Evolutionary conservation across 2,329 filamentous ascomycete species (phyloP), one percentile per base, ranked within the genome.

Genomic region (Penicillium paneum): DNA sequence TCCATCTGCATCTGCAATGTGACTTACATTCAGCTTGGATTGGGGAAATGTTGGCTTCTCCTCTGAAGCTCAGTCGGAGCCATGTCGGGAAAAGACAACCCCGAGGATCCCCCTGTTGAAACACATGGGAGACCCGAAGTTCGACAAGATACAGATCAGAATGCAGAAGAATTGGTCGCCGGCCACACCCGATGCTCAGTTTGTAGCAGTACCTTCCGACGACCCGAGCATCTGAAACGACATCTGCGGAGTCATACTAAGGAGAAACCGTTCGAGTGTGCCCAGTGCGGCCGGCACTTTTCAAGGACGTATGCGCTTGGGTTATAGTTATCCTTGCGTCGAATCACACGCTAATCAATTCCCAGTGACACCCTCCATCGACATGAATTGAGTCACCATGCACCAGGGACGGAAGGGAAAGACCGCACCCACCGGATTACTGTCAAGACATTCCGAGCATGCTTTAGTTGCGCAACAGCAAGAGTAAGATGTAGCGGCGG

Each of bases 51-150:
- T 32, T 34, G 24, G 35, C n/a, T 17, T 15, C 31, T 41, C 19
- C 38, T 81, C 44, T 90, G 78, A 60, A 87, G 84, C 79, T 96
- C 91, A 56, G 55, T 54, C 58, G 63, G 64, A 66, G 59, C 55
- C 53, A 71, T 71, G 69, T 57, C 66, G 54, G 65, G 64, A 52
- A 63, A 59, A 49, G 61, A 64, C 54, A 57, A 66, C 49, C 57
- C 59, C 36, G 61, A 58, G 56, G 44, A 40, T 29, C 3, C 44
- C 47, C 49, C 29, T 40, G 36, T 32, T 51, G 36, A 21, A 36
- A 44, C 17, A 34, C 17, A 6, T n/a, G 29, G 41, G n/a, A 29
- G 45, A 41, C 49, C 47, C 24, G 31, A 43, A 32, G 26, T 38
- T 26, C 29, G 34, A 34, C 35, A 49, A 45, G 46, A 49, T 42